Evolutionary conservation across 129 eudicot species (phyloP).

Genomic region (Helichrysum umbraculigerum): DNA sequence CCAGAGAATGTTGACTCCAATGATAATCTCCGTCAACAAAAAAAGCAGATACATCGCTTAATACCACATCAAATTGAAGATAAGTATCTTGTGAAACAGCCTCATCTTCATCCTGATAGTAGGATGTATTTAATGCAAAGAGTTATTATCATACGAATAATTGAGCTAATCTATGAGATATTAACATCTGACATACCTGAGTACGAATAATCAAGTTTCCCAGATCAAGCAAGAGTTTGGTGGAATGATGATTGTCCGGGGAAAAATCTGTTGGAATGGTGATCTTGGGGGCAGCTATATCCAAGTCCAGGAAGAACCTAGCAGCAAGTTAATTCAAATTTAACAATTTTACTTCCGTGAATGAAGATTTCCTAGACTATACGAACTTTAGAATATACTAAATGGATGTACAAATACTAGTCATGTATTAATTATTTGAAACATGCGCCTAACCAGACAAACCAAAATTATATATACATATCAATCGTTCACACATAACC

Average conservation of each 20-base stretch:
- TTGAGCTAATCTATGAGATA: not conserved
- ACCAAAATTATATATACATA: conserved; percentile 9
- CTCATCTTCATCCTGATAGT: conserved; percentile 58
- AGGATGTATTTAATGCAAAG: conserved; percentile 7
- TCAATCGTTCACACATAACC: conserved; percentile 17
- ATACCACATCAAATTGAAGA: conserved; percentile 73
- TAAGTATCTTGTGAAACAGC: conserved; percentile 56
- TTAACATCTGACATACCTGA: conserved; percentile 48
- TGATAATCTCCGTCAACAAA: conserved; percentile 87
- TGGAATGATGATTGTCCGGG: conserved; percentile 75
- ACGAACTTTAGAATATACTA: not conserved
- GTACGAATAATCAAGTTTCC: conserved; percentile 88
- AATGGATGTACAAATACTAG: conserved; percentile 16
- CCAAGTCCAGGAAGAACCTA: conserved; percentile 93
- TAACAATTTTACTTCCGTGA: not conserved
- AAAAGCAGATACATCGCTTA: conserved; percentile 95
- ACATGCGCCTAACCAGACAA: conserved; percentile 7
- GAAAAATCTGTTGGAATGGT: conserved; percentile 86
- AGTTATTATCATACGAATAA: not conserved
- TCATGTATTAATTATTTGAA: conserved; percentile 2
- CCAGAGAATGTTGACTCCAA: conserved; percentile 61
- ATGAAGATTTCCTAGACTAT: conserved; percentile 19
- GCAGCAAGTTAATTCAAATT: conserved; percentile 26
- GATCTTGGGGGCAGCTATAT: conserved; percentile 97
- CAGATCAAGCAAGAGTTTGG: conserved; percentile 92